phyloP scores from a whole-genome alignment of 2,329 filamentous ascomycete genomes.

The Xylaria sp. region DNA sequence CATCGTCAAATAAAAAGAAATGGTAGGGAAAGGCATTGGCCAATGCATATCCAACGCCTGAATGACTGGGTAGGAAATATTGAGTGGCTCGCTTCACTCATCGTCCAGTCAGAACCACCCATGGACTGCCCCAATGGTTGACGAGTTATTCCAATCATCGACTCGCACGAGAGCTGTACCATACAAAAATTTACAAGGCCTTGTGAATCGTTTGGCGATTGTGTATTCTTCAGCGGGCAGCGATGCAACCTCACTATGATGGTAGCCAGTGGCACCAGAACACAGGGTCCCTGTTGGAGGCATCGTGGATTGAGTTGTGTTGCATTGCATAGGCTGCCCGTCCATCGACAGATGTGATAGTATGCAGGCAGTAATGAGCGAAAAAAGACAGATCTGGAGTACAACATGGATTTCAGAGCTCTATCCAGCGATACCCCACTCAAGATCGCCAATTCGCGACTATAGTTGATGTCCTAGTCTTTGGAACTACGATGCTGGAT shows the following conservation, averaged over 20 bases:
- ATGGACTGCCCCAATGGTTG: constrained; percentile 17
- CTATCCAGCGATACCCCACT: constrained; percentile 19
- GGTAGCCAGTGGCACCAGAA: constrained; percentile 34
- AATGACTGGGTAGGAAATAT: constrained; percentile 21
- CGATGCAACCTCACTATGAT: constrained; percentile 32
- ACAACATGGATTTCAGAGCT: constrained; percentile 3
- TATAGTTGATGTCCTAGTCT: constrained; percentile 10
- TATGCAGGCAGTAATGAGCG: constrained; percentile 30
- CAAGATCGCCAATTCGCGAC: constrained; percentile 19
- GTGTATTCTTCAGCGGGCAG: constrained; percentile 29
- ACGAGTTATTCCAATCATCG: constrained; percentile 29
- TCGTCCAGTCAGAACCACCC: constrained; percentile 18
- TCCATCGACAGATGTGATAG: constrained; percentile 35
- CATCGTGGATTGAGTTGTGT: constrained; percentile 33
- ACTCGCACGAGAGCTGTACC: constrained; percentile 18
- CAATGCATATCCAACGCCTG: constrained; percentile 23
- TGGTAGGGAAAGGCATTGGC: constrained; percentile 23
- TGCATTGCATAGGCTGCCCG: constrained; percentile 35
- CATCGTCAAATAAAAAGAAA: constrained; percentile 32
- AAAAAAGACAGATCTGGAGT: constrained; percentile 28
- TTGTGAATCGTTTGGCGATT: constrained; percentile 26
- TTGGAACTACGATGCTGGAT: neutral
- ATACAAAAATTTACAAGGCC: constrained; percentile 26
- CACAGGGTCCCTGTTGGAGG: constrained; percentile 36
- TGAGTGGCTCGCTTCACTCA: constrained; percentile 26